Evolutionary conservation across 352 stramenopile genomes (phyloP), one percentile per base, ranked within the genome.

Genomic region (Peronospora farinosa): DNA sequence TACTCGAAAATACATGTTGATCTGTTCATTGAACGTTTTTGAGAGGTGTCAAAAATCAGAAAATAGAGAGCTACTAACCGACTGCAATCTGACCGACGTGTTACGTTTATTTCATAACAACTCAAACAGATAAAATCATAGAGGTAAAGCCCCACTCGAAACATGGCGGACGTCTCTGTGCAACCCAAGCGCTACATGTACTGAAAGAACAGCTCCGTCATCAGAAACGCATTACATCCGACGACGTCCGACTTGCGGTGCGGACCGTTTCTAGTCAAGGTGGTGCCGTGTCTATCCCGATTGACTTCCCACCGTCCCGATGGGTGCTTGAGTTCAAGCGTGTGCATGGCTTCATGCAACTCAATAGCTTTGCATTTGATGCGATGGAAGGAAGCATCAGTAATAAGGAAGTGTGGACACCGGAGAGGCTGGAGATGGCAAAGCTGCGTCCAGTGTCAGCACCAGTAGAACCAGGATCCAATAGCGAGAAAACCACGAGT

Each of bases 321-420:
- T 84, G 72, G 72, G 64, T 84, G 54, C 47, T 63, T 17, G 49
- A 64, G 31, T 84, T 84, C 42, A 74, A 74, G 56, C 72, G 67
- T n/a, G 43, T 50, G 17, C 58, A 80, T 45, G 69, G 69, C 47
- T 76, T 84, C 40, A 19, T 61, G 40, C 13, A 75, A 33, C 31
- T 68, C 54, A 48, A 69, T 52, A 60, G 46, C 48, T 60, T 69
- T 44, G 19, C 28, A 30, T 57, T 57, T 21, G 31, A 51, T 4
- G 28, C 37, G 3, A 41, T 25, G 15, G 35, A 10, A 1, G 47
- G n/a, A n/a, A 31, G 6, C 5, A 33, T 17, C 4, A 33, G 28
- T 3, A 27, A 9, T 37, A 65, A 67, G 23, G 27, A 10, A 9
- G 33, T 30, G 13, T 57, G 38, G 5, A n/a, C 50, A 16, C 32